These are phyloP conservation scores for Rhizopogon vinicolor DNA, from an alignment of 768 basidiomycete species.

Conservation along the genomic window DNA sequence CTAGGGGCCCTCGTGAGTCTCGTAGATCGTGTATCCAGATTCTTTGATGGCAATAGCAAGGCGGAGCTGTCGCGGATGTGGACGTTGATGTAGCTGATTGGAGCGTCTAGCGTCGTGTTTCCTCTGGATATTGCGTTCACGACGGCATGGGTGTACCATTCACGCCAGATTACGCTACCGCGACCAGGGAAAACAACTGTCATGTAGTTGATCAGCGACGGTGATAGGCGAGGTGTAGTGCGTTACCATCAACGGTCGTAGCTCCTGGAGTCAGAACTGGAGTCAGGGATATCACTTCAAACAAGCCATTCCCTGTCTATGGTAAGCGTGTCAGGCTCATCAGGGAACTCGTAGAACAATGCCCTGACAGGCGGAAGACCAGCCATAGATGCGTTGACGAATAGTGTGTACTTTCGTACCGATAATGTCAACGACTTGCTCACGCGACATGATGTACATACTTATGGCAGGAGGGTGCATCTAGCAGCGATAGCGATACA, in stretches of 20 bases:
- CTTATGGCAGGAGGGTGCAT: constrained; percentile 66
- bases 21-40: constrained; percentile 65
- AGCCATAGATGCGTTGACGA: constrained; percentile 57
- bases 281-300: constrained; percentile 68
- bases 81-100: constrained; percentile 72
- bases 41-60: constrained; percentile 56
- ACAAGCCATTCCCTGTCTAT: constrained; percentile 70
- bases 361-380: constrained; percentile 73
- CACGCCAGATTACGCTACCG: constrained; percentile 57
- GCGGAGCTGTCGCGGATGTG: constrained; percentile 67
- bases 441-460: background rate
- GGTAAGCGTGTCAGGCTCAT: constrained; percentile 58
- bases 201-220: background rate
- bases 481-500: constrained; percentile 68
- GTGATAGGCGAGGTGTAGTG: background rate
- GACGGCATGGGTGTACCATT: constrained; percentile 66
- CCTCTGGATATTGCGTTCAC: constrained; percentile 38
- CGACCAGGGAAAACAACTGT: constrained; percentile 63
- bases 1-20: constrained; percentile 61
- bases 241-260: constrained; percentile 56
- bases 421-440: background rate
- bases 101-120: constrained; percentile 53
- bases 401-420: constrained; percentile 56
- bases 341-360: constrained; percentile 75
- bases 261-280: constrained; percentile 42